Evolutionary conservation across 2,329 filamentous ascomycete genomes (phyloP).

Genomic region (Dactylellina cionopaga): DNA sequence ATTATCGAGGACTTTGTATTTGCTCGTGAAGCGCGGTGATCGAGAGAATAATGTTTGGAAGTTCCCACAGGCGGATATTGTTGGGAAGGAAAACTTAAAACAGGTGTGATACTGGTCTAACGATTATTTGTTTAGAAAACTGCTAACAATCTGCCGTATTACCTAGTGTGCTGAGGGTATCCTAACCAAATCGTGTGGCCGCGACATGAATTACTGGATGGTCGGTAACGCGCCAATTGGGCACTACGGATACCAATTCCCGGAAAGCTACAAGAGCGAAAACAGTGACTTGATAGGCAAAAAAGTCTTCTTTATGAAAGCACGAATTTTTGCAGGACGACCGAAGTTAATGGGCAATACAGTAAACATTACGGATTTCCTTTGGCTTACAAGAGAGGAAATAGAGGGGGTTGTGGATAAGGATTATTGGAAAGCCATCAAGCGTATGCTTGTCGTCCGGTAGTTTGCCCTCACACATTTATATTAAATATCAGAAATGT

Average conservation of each 20-base stretch:
- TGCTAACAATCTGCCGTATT: not conserved
- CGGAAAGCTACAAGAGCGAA: slow-evolving; percentile 58
- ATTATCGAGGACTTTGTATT: slow-evolving; percentile 83
- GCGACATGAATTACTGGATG: slow-evolving; percentile 99
- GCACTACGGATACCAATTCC: slow-evolving; percentile 73
- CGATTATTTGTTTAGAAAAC: not conserved
- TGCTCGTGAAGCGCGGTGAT: slow-evolving; percentile 79
- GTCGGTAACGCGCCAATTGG: slow-evolving; percentile 90
- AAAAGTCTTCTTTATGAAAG: slow-evolving; percentile 97
- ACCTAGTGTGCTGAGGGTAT: slow-evolving; percentile 81
- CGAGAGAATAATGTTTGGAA: slow-evolving; percentile 72
- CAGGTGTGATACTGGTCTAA: slow-evolving; percentile 70
- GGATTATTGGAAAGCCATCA: slow-evolving; percentile 78
- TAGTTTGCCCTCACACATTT: slow-evolving; percentile 14
- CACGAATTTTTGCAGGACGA: slow-evolving; percentile 96
- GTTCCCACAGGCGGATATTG: slow-evolving; percentile 79
- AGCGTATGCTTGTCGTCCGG: slow-evolving; percentile 77
- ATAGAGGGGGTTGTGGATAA: slow-evolving; percentile 72
- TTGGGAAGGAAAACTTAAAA: slow-evolving; percentile 79
- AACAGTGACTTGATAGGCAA: slow-evolving; percentile 68
- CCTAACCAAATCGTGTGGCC: slow-evolving; percentile 78
- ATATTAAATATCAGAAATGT: slow-evolving; percentile 16
- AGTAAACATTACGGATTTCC: slow-evolving; percentile 81
- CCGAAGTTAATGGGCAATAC: slow-evolving; percentile 78
- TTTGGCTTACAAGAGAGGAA: slow-evolving; percentile 93